Base-by-base conservation (phyloP, 2,329 filamentous ascomycete genomes). In the Exophiala dermatitidis region DNA sequence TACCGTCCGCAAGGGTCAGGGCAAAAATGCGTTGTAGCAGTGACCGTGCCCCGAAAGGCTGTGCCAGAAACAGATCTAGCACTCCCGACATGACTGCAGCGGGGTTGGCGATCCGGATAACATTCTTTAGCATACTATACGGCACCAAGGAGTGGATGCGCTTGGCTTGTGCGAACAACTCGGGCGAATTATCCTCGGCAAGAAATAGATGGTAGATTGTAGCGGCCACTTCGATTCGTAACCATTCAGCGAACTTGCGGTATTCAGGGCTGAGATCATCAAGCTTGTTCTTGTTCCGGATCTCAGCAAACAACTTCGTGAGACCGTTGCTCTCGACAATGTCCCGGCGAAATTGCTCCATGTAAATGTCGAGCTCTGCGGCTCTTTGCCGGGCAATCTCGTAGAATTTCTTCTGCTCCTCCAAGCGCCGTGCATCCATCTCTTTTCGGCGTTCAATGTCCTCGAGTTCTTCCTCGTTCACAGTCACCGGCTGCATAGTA, bases 151-250 rank as follows among this genome's bases (percentile, higher is more conserved):
- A 95, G 68, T 98, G 93, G 48, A 97, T 96, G 56, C 88, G 83
- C 72, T 91, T 95, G 3, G 87, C 84, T 70, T 98, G 93, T 0
- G 90, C 89, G 68, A 97, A 97, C 31, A 98, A 72, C 66, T 98
- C 93, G 0, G 93, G 90, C 0, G 91, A 96, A 69, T 98, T 98
- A 72, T 98, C 93, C 69, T 98, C 93, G 4, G 93, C 93, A 42
- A 98, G 78, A 77, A 98, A 98, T 33, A 98, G 77, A 69, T 98
- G 93, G 67, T 98, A 98, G 54, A 97, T 83, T 26, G 93, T 96
- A 38, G 93, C 93, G 28, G 93, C 93, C 46, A 98, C 85, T 72
- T 98, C 93, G 65, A 98, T 98, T 37, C 93, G 85, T 47, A 97
- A 75, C 93, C 93, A 98, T 69, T 98, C 93, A 12, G 91, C 91